These are phyloP conservation scores for Isoetes engelmannii DNA, from an alignment of 83 land plant species.

Conservation along the genomic window DNA sequence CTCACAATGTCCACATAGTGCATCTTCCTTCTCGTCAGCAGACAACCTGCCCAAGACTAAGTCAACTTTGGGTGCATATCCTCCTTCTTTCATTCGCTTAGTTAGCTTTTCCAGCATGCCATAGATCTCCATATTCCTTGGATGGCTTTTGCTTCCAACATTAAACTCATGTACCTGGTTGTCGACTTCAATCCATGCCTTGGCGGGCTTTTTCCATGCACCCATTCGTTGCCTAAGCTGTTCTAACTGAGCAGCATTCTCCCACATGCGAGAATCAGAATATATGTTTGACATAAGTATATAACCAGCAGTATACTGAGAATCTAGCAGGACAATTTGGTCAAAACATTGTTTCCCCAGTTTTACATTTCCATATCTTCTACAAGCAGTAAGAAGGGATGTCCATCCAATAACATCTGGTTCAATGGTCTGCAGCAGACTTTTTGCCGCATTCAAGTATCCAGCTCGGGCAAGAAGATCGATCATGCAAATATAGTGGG, in stretches of 20 bases:
- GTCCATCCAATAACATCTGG: constrained; percentile 58
- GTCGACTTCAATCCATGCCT: constrained; percentile 38
- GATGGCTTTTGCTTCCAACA: constrained; percentile 42
- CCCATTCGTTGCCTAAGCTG: constrained; percentile 31
- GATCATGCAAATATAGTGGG: constrained; percentile 57
- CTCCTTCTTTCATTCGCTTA: constrained; percentile 23
- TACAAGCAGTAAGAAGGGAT: constrained; percentile 52
- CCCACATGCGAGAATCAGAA: constrained; percentile 37
- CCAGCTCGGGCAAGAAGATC: constrained; percentile 50
- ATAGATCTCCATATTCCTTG: constrained; percentile 32
- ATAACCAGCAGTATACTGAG: constrained; percentile 32
- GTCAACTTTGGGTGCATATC: constrained; percentile 32
- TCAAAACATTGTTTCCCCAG: constrained; percentile 22
- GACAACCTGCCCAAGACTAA: constrained; percentile 28
- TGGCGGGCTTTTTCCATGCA: constrained; percentile 38
- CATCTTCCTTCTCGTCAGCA: constrained; percentile 39
- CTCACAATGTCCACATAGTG: constrained; percentile 42
- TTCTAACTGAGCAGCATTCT: constrained; percentile 32
- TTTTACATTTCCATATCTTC: constrained; percentile 38
- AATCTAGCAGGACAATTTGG: constrained; percentile 22
- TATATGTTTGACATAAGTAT: constrained; percentile 39
- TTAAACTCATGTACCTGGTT: constrained; percentile 42
- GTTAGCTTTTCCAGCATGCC: constrained; percentile 30
- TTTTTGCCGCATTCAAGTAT: constrained; percentile 44
- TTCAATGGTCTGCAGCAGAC: constrained; percentile 34